Evolutionary conservation across 2,329 filamentous ascomycete genomes (phyloP), one percentile per base, ranked within the genome.

Genomic region (Curvularia lunata): DNA sequence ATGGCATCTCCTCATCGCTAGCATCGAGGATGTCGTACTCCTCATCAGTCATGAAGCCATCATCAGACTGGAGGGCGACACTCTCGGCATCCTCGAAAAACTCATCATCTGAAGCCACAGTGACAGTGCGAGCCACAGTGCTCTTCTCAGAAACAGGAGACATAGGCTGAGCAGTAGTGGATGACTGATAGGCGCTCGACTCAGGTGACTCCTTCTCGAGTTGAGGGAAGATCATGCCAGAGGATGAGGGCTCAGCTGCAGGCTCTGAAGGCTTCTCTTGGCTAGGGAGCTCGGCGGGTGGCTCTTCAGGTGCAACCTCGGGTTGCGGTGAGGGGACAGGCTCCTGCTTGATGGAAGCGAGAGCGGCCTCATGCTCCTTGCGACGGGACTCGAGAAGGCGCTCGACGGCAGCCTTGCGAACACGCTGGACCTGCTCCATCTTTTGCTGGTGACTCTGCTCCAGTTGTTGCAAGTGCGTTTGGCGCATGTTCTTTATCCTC

Each of bases 11-110:
- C 76, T 96, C 91, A 66, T 98, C 94, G 58, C 91, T 96, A 42
- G 92, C 94, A 80, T 97, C 92, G 45, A 98, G 86, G 65, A 98
- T 93, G 71, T 99, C 95, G 76, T 98, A 99, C 80, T 99, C 95
- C 77, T 98, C 95, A 64, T 99, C 95, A 0, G 95, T 98, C 82
- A 96, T 80, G 83, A 97, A 97, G 12, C 89, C 91, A 46, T 88
- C 88, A n/a, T 86, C 86, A 19, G 77, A 77, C 45, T 75, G 69
- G 48, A 81, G 74, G 7, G 84, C 81, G 56, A 87, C 79, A 63
- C 83, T 86, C 65, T 86, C 85, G 49, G 83, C 82, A 69, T 88
- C 86, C 63, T 86, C 82, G 21, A 84, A 81, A 47, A 84, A 79
- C 69, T 88, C 85, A 21, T 82, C 80, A 23, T 80, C 75, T 34